These are phyloP conservation scores for Dendrocalamus latiflorus DNA, from an alignment of 202 grass and related monocot genomes.

Conservation along the genomic window DNA sequence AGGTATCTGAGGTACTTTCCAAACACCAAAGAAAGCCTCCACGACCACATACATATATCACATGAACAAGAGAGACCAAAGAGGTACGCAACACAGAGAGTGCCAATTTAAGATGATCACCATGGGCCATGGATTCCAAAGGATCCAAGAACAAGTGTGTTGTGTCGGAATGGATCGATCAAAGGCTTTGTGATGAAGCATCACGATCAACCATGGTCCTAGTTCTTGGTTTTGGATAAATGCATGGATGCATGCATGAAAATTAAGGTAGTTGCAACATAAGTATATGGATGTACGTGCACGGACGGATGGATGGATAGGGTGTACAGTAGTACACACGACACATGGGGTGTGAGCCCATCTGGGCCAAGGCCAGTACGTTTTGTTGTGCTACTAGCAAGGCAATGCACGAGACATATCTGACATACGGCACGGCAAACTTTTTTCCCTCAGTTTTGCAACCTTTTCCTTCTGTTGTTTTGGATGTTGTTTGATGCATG, in stretches of 20 bases:
- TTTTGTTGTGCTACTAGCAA: not conserved
- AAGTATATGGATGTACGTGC: not conserved
- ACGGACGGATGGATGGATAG: not conserved
- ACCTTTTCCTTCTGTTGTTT: not conserved
- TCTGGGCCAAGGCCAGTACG: conserved; percentile 24
- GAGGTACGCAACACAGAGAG: no score
- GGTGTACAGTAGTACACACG: not conserved
- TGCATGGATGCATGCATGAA: not conserved
- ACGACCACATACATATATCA: not conserved
- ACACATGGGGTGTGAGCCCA: conserved; percentile 13
- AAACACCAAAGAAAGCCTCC: not conserved
- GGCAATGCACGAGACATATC: conserved; percentile 40
- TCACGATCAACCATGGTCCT: not conserved
- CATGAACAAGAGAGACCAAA: not conserved
- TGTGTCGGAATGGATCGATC: not conserved
- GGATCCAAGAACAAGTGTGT: not conserved
- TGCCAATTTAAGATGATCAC: not conserved
- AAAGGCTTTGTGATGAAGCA: not conserved
- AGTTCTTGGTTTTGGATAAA: not conserved
- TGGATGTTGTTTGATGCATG: not conserved
- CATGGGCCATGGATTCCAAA: not conserved
- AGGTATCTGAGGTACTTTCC: no score
- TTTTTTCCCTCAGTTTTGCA: not conserved
- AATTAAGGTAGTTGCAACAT: not conserved
- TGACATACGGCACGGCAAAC: conserved; percentile 34